Conservation (phyloP, 116 monocot species). For the Posidonia oceanica region DNA sequence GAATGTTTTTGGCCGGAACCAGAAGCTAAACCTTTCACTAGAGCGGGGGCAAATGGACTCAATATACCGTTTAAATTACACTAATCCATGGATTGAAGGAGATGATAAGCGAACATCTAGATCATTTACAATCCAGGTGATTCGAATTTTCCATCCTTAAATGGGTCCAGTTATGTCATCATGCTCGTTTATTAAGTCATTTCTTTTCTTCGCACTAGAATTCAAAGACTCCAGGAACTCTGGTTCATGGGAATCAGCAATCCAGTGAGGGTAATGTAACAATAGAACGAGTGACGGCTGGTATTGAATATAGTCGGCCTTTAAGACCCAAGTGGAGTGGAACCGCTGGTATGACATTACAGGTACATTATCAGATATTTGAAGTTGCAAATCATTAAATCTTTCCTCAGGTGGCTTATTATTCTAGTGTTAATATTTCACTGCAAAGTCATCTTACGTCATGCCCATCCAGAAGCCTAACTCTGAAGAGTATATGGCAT, state of each 20-base stretch:
- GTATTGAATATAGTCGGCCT: slow-evolving; percentile 82
- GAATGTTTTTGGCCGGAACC: slow-evolving; percentile 95
- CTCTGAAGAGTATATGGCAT: not conserved
- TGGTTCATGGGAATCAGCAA: slow-evolving; percentile 79
- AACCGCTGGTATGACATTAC: slow-evolving; percentile 77
- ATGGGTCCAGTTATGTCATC: not conserved
- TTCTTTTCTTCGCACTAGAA: slow-evolving; percentile 34
- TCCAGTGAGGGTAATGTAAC: slow-evolving; percentile 44
- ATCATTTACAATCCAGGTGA: slow-evolving; percentile 85
- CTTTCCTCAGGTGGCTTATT: not conserved
- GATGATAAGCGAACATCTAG: slow-evolving; percentile 96
- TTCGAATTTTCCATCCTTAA: not conserved
- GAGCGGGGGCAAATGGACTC: slow-evolving; percentile 98
- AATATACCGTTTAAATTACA: slow-evolving; percentile 91
- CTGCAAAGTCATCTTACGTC: too few species aligned
- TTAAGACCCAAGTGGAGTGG: slow-evolving; percentile 97
- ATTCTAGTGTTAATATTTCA: not conserved
- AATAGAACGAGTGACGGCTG: slow-evolving; percentile 77
- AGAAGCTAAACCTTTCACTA: slow-evolving; percentile 91
- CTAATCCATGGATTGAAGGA: slow-evolving; percentile 97
- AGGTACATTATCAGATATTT: slow-evolving; percentile 28
- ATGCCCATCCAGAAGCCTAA: too few species aligned
- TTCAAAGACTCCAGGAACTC: slow-evolving; percentile 88
- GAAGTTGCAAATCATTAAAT: not conserved
- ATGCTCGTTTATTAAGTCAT: not conserved